Percentiles rank a stretch among this genome's conserved stretches.
phyloP scores from a whole-genome alignment of 306 rosid genomes.

The Fragaria ananassa region DNA sequence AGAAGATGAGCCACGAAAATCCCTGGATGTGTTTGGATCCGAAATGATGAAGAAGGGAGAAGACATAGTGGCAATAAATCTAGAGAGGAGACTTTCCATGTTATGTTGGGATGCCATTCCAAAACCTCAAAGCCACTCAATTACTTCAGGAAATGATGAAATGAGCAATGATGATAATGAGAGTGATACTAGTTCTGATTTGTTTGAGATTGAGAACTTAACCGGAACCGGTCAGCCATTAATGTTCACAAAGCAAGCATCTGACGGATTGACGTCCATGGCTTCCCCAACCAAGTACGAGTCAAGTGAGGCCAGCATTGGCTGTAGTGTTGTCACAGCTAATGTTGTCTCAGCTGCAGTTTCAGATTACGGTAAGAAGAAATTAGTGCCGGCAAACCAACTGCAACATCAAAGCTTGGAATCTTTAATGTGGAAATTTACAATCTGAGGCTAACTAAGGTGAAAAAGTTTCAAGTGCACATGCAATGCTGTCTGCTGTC shows the following conservation, averaged over 20 bases:
- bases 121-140: slow-evolving; percentile 23
- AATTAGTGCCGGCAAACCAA: background rate
- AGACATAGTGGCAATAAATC: slow-evolving; percentile 27
- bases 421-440: background rate
- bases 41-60: slow-evolving; percentile 15
- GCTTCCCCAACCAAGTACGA: slow-evolving; percentile 25
- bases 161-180: slow-evolving; percentile 28
- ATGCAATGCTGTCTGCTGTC: background rate
- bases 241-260: slow-evolving; percentile 17
- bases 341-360: slow-evolving; percentile 15
- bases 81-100: slow-evolving; percentile 44
- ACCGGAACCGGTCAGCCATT: slow-evolving; percentile 14
- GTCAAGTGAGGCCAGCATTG: slow-evolving; percentile 42
- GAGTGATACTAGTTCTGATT: slow-evolving; percentile 51
- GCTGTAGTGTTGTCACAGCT: slow-evolving; percentile 38
- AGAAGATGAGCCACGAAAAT: slow-evolving; percentile 31
- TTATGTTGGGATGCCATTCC: slow-evolving; percentile 52
- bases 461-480: background rate
- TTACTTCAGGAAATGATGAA: slow-evolving; percentile 1
- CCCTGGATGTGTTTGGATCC: slow-evolving; percentile 44
- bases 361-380: slow-evolving; percentile 31
- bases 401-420: slow-evolving; percentile 5
- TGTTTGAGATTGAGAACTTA: slow-evolving; percentile 49
- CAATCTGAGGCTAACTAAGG: background rate
- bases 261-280: slow-evolving; percentile 24